A percentile compares a stretch with the other conserved stretches of the same genome.
Conservation (phyloP, 1,139 yeast species). For the Candida tetrigidarum region DNA sequence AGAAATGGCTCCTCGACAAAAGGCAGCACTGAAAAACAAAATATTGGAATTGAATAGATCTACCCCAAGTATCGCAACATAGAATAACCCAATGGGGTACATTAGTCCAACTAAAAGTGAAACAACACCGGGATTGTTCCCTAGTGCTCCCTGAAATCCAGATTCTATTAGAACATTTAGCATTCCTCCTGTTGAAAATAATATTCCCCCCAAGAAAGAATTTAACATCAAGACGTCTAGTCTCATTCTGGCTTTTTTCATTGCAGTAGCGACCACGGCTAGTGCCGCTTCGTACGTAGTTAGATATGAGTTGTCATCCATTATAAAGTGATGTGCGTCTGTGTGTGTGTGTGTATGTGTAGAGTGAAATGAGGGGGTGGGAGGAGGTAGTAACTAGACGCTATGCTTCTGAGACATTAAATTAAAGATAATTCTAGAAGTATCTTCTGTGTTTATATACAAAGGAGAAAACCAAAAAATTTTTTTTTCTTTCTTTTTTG, state of each 20-base stretch:
- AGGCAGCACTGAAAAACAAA: conserved; percentile 67
- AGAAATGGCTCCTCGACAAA: conserved; percentile 70
- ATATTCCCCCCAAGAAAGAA: conserved; percentile 69
- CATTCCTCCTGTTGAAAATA: conserved; percentile 78
- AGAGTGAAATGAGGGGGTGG: neutral
- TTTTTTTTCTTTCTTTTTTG: neutral
- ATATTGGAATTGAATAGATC: conserved; percentile 77
- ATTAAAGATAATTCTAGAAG: neutral
- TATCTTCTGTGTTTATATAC: too few relatives aligned
- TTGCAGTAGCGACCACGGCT: conserved; percentile 81
- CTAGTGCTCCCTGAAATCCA: conserved; percentile 45
- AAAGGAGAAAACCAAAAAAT: too few relatives aligned
- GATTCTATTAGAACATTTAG: conserved; percentile 60
- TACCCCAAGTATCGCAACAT: conserved; percentile 73
- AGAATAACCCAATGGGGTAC: conserved; percentile 72
- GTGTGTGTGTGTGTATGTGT: too few relatives aligned
- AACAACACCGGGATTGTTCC: conserved; percentile 56
- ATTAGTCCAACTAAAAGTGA: conserved; percentile 57
- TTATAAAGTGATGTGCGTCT: too few relatives aligned
- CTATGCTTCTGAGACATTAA: conserved; percentile 5
- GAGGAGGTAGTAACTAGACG: neutral
- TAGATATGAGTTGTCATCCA: conserved; percentile 58
- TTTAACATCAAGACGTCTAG: conserved; percentile 60
- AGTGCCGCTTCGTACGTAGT: conserved; percentile 81
- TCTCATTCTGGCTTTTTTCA: conserved; percentile 75